Conservation (phyloP, 1,284 basidiomycete genomes). For the Waitea zeae region DNA sequence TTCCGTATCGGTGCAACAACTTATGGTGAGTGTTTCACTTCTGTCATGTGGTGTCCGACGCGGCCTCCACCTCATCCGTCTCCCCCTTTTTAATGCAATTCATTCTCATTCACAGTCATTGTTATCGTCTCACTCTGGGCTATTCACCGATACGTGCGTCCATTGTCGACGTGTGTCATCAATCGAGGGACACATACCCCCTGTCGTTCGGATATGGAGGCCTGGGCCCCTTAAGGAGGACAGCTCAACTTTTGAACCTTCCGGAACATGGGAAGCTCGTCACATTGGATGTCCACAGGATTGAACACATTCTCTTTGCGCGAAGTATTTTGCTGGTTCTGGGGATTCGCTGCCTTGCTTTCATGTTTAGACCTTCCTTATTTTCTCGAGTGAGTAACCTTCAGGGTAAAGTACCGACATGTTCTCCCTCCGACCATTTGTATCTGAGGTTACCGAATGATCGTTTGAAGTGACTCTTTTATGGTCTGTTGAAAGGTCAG, state of each 20-base stretch:
- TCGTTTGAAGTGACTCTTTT: background rate
- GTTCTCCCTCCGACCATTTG: background rate
- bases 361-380: background rate
- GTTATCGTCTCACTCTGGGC: conserved; percentile 32
- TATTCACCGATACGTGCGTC: conserved; percentile 43
- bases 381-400: background rate
- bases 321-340: background rate
- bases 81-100: background rate
- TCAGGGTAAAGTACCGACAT: background rate
- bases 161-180: conserved; percentile 46
- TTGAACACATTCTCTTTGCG: background rate
- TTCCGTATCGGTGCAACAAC: conserved; percentile 25
- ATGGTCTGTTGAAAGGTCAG: no score
- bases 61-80: no score
- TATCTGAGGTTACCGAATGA: background rate
- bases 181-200: conserved; percentile 48
- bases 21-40: conserved; percentile 25
- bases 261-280: conserved; percentile 27
- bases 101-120: conserved; percentile 13
- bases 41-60: no score
- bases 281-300: background rate
- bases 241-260: background rate
- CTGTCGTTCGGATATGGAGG: conserved; percentile 45
- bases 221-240: conserved; percentile 6
- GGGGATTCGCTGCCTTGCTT: background rate